phyloP scores from a whole-genome alignment of 2,329 filamentous ascomycete genomes.

The Zymoseptoria ardabiliae region DNA sequence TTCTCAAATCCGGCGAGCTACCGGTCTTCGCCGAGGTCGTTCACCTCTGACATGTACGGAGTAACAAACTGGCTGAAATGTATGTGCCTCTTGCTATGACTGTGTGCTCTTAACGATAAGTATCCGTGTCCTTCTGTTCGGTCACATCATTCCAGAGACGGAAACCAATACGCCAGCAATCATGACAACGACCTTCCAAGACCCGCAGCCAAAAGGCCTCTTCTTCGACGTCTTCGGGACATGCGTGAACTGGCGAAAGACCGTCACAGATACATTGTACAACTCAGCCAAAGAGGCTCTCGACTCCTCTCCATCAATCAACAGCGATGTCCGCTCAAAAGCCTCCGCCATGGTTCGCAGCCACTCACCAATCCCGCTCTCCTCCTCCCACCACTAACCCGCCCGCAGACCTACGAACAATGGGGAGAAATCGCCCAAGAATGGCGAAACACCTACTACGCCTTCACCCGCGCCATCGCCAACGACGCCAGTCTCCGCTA shows the following conservation, averaged over 20 bases:
- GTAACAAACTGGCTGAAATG: background rate
- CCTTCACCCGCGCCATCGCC: constrained; percentile 48
- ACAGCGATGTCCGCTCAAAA: constrained; percentile 41
- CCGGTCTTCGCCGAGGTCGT: background rate
- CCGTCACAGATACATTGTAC: constrained; percentile 54
- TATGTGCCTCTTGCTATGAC: background rate
- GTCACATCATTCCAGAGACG: background rate
- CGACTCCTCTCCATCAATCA: constrained; percentile 40
- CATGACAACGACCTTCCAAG: constrained; percentile 1
- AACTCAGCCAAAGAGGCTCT: constrained; percentile 43
- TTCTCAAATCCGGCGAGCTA: background rate
- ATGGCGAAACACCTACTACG: constrained; percentile 54
- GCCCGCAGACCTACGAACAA: constrained; percentile 40
- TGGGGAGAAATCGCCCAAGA: constrained; percentile 45
- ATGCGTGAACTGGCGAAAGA: constrained; percentile 68
- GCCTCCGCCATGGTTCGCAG: constrained; percentile 37
- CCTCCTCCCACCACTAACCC: background rate
- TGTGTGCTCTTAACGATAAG: background rate
- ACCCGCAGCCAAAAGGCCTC: constrained; percentile 47
- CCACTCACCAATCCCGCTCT: background rate
- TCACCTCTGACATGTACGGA: background rate
- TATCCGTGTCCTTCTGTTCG: background rate
- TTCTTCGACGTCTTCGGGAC: constrained; percentile 76
- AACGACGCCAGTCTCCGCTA: constrained; percentile 41
- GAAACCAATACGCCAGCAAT: background rate